Evolutionary conservation across 108 stramenopile species (phyloP), one percentile per base, ranked within the genome.

Genomic region (Mayamaea pseudoterrestris): DNA sequence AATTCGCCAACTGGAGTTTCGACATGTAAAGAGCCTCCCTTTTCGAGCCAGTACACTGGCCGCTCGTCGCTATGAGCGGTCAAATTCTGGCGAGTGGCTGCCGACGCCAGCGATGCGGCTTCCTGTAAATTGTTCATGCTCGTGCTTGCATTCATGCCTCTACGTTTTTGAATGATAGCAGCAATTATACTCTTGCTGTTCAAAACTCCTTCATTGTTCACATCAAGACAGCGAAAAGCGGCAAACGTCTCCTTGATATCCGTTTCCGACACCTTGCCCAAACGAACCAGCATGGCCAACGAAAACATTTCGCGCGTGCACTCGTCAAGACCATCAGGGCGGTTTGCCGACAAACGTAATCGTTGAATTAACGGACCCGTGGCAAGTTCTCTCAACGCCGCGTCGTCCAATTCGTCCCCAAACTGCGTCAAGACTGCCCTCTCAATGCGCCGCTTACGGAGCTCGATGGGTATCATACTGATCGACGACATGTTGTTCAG

Each of bases 271-370:
- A 91, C 80, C 41, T 82, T 76, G 1, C 89, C 89, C 42, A 91
- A 46, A n/a, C 89, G 71, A 2, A 91, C 83, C 43, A 91, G 65
- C 89, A 91, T 91, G 12, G 89, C 89, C 28, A 91, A 70, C 28
- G 79, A 72, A 61, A 91, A 91, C 84, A 86, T 91, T 47, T 91
- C 89, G 20, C 89, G 68, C 0, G 89, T 91, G 44, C 89, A 91
- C 46, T 86, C 79, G 41, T 83, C 74, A 43, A 91, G 61, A 20
- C 80, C 88, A 41, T 71, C 68, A 16, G 76, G 54, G 43, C 71
- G 34, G 35, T 80, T 65, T 4, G 66, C 72, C 6, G 79, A 68
- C 45, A 91, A 43, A 42, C 83, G 65, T 7, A 91, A 69, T 2
- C 89, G 59, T 18, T 76, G 68, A 44, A 91, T 67, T 39, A 91